A percentile compares a stretch with the other conserved stretches of the same genome.
Conservation (phyloP, 2,329 filamentous ascomycete species). For the Aspergillus flavus region DNA sequence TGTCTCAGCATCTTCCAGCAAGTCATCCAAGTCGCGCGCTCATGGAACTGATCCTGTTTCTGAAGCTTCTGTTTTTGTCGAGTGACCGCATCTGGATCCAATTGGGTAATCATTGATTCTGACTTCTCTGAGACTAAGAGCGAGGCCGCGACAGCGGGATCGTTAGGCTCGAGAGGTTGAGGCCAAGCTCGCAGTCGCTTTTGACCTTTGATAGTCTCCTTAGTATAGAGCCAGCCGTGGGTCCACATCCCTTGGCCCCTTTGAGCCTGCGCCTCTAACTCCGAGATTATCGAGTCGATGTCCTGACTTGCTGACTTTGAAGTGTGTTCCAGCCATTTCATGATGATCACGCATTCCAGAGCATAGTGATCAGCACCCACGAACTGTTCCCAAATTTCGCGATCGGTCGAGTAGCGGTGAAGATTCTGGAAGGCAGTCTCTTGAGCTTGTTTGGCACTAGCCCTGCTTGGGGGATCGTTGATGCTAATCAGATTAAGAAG, state of each 20-base stretch:
- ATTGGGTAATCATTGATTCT: slow-evolving; percentile 74
- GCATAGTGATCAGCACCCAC: slow-evolving; percentile 72
- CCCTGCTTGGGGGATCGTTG: slow-evolving; percentile 58
- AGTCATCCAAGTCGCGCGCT: slow-evolving; percentile 88
- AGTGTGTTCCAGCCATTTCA: slow-evolving; percentile 84
- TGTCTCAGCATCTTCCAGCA: slow-evolving; percentile 90
- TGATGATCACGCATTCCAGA: slow-evolving; percentile 74
- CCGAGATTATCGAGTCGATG: slow-evolving; percentile 73
- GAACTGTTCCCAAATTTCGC: slow-evolving; percentile 72
- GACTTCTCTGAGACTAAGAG: slow-evolving; percentile 61
- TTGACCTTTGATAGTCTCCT: slow-evolving; percentile 83
- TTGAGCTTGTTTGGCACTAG: slow-evolving; percentile 42
- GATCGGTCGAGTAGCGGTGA: slow-evolving; percentile 61
- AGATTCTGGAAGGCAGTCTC: slow-evolving; percentile 46
- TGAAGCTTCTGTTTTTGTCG: slow-evolving; percentile 78
- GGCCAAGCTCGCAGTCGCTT: slow-evolving; percentile 76
- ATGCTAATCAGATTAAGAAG: slow-evolving; percentile 73
- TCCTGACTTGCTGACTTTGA: slow-evolving; percentile 69
- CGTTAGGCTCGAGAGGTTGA: slow-evolving; percentile 65
- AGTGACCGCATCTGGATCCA: slow-evolving; percentile 88
- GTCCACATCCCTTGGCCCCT: slow-evolving; percentile 76
- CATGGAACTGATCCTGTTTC: slow-evolving; percentile 82
- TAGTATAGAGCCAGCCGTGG: slow-evolving; percentile 90
- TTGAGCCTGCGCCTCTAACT: slow-evolving; percentile 75
- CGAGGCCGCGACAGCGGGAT: slow-evolving; percentile 58